These are phyloP conservation scores for Suhomyces faveliae DNA, from an alignment of 805 yeast species.

Conservation along the genomic window DNA sequence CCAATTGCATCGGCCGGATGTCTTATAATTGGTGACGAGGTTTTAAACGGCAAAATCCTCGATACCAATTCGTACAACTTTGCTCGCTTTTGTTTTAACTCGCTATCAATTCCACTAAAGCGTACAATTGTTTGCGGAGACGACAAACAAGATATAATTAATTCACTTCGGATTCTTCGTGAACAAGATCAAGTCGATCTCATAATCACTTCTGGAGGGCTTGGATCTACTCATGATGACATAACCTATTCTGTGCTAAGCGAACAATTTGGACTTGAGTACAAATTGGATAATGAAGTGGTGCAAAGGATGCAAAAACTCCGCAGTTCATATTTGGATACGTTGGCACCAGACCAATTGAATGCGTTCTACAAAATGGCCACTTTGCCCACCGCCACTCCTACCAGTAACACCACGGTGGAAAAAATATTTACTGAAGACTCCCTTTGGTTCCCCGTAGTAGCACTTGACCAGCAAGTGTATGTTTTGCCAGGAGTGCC, in stretches of 20 bases:
- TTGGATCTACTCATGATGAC: conserved; percentile 91
- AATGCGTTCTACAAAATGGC: conserved; percentile 79
- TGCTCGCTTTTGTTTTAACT: conserved; percentile 64
- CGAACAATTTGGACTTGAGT: conserved; percentile 52
- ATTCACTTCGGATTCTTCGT: conserved; percentile 47
- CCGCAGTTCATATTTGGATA: conserved; percentile 36
- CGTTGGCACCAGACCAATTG: conserved; percentile 42
- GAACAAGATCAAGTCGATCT: conserved; percentile 54
- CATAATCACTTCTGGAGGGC: conserved; percentile 68
- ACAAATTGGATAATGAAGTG: conserved; percentile 54
- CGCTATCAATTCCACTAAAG: conserved; percentile 62
- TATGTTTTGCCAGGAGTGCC: conserved; percentile 86
- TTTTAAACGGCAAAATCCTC: conserved; percentile 76
- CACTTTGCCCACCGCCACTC: conserved; percentile 55
- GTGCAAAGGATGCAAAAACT: conserved; percentile 57
- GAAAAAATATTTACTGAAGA: conserved; percentile 44
- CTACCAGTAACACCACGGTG: conserved; percentile 26
- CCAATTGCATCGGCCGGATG: conserved; percentile 45
- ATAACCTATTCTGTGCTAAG: conserved; percentile 80
- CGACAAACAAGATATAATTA: conserved; percentile 61
- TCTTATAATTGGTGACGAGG: conserved; percentile 82
- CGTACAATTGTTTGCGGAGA: conserved; percentile 77
- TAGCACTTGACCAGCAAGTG: conserved; percentile 60
- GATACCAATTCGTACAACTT: conserved; percentile 77
- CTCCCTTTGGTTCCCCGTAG: conserved; percentile 81